Percentiles rank a stretch among this genome's conserved stretches.
Conservation (phyloP, 2,329 filamentous ascomycete genomes). For the Epichloe sibirici region DNA sequence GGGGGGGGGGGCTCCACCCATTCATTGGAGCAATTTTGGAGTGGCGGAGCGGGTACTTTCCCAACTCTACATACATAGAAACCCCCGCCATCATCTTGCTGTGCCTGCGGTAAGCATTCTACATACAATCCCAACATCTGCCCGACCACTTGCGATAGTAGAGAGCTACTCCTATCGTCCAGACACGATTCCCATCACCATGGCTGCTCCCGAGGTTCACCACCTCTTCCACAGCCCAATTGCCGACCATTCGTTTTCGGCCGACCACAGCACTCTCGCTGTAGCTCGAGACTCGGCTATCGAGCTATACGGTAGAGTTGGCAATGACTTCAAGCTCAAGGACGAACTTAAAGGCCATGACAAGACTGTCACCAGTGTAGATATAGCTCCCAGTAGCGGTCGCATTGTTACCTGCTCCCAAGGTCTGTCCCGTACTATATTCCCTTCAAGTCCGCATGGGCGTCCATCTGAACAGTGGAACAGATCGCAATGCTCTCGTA, state of each 20-base stretch:
- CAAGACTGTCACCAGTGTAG: constrained; percentile 91
- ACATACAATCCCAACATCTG: not conserved
- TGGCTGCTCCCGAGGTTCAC: constrained; percentile 83
- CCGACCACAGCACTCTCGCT: constrained; percentile 76
- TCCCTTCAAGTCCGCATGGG: no score
- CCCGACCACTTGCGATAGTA: constrained; percentile 56
- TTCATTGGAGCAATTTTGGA: not conserved
- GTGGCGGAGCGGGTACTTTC: not conserved
- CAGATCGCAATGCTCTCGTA: constrained; percentile 93
- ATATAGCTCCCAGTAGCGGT: constrained; percentile 82
- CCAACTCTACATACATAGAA: not conserved
- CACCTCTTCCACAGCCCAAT: constrained; percentile 96
- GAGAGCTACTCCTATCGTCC: constrained; percentile 62
- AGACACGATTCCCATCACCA: constrained; percentile 28
- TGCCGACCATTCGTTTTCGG: constrained; percentile 94
- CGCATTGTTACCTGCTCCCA: constrained; percentile 97
- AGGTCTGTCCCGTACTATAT: constrained; percentile 37
- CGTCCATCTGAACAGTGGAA: no score
- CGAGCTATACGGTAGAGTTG: constrained; percentile 70
- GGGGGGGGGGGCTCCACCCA: not conserved
- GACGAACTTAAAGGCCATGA: constrained; percentile 95
- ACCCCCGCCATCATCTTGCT: constrained; percentile 6
- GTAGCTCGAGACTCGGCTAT: constrained; percentile 84
- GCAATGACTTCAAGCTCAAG: constrained; percentile 67
- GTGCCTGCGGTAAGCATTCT: not conserved